Evolutionary conservation across 176 grass and related monocot species (phyloP).

Genomic region (Carex parvula): DNA sequence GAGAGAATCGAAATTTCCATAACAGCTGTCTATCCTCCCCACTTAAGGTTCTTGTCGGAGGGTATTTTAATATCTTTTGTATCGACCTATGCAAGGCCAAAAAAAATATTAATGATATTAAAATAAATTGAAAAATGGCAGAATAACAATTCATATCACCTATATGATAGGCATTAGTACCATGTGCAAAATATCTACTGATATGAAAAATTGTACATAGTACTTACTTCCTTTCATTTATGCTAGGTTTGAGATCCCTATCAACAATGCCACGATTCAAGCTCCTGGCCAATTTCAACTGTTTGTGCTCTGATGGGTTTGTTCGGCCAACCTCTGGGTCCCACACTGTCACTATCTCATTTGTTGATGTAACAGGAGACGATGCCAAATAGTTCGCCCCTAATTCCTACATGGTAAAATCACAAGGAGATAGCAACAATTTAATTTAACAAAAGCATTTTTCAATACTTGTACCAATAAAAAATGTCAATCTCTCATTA

Average conservation of each 20-base stretch:
- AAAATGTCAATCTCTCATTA: background rate
- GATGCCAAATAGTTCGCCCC: conserved; percentile 71
- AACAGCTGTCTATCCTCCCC: conserved; percentile 79
- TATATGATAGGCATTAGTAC: background rate
- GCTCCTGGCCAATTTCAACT: conserved; percentile 87
- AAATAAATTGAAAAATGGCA: background rate
- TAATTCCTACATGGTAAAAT: conserved; percentile 56
- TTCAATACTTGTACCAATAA: conserved; percentile 1
- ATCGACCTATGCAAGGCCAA: conserved; percentile 38
- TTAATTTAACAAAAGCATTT: background rate
- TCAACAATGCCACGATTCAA: conserved; percentile 95
- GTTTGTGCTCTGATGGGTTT: conserved; percentile 94
- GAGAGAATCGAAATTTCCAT: conserved; percentile 93
- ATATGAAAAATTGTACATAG: conserved; percentile 33
- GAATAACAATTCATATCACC: conserved; percentile 1
- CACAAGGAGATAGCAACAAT: background rate
- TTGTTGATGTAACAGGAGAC: conserved; percentile 60
- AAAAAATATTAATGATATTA: conserved; percentile 27
- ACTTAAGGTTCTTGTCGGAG: conserved; percentile 58
- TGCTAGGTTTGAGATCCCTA: conserved; percentile 93
- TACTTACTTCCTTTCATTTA: conserved; percentile 78
- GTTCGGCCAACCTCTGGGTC: conserved; percentile 84
- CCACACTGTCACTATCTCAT: conserved; percentile 84
- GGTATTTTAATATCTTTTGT: conserved; percentile 78
- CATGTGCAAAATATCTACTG: conserved; percentile 21